Conservation (phyloP, 257 asterid species). For the Ligustrum vulgare region DNA sequence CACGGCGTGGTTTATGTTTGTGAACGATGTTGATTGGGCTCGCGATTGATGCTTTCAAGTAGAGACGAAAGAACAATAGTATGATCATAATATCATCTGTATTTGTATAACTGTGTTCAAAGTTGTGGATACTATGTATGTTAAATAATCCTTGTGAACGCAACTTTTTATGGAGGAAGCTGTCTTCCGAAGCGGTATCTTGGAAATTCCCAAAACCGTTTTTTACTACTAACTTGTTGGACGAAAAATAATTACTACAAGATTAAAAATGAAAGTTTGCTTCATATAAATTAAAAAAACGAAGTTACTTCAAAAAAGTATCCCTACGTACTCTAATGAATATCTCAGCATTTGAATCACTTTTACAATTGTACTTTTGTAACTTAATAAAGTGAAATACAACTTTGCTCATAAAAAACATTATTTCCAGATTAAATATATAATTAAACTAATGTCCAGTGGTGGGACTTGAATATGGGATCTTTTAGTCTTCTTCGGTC, state of each 20-base stretch:
- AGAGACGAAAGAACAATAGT: constrained; percentile 8
- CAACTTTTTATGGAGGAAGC: neutral
- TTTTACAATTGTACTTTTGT: too few species aligned
- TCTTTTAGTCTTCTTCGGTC: neutral
- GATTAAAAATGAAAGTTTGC: too few species aligned
- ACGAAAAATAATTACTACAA: neutral
- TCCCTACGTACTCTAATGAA: too few species aligned
- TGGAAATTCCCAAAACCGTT: neutral
- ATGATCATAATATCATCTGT: neutral
- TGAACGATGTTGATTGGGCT: constrained; percentile 9
- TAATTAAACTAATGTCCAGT: too few species aligned
- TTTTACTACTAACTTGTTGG: neutral
- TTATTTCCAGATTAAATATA: too few species aligned
- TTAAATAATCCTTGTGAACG: neutral
- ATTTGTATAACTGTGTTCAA: neutral
- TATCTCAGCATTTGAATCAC: too few species aligned
- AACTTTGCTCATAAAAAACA: too few species aligned
- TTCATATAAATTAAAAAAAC: too few species aligned
- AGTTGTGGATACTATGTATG: neutral
- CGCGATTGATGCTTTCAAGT: neutral
- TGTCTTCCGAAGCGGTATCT: neutral
- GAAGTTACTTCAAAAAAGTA: too few species aligned
- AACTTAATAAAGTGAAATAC: too few species aligned
- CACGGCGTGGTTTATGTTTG: neutral
- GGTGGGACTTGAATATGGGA: neutral